These are phyloP conservation scores for Candida nanaspora DNA, from an alignment of 805 yeast genomes.

Conservation along the genomic window DNA sequence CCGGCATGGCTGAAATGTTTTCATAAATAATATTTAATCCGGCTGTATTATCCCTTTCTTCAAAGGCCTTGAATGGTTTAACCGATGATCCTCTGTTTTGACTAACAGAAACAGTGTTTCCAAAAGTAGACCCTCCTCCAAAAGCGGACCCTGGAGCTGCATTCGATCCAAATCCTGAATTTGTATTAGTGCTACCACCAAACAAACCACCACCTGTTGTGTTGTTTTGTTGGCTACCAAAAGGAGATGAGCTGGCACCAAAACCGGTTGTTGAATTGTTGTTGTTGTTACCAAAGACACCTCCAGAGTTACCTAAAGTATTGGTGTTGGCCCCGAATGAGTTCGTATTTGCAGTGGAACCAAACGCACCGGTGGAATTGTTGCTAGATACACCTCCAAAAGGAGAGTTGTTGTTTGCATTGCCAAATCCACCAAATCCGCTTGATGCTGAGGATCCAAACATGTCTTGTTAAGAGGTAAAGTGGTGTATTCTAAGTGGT, in stretches of 20 bases:
- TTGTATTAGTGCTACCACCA: conserved; percentile 15
- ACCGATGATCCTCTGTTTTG: conserved; percentile 61
- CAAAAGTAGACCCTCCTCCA: conserved; percentile 18
- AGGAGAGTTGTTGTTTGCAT: conserved; percentile 12
- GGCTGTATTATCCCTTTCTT: conserved; percentile 65
- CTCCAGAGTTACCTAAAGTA: conserved; percentile 6
- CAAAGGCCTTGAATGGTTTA: conserved; percentile 60
- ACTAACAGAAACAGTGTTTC: conserved; percentile 15
- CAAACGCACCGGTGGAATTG: conserved; percentile 5
- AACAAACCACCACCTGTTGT: conserved; percentile 10
- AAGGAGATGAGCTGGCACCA: conserved; percentile 4
- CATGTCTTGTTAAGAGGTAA: background rate
- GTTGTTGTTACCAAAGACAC: conserved; percentile 11
- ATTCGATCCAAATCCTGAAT: conserved; percentile 28
- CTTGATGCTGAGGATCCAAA: conserved; percentile 20
- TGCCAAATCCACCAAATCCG: conserved; percentile 47
- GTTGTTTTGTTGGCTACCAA: conserved; percentile 10
- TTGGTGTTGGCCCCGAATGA: conserved; percentile 1
- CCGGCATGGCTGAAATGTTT: conserved; percentile 83
- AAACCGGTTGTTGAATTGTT: conserved; percentile 5
- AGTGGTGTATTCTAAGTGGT: no score
- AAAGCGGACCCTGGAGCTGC: conserved; percentile 11
- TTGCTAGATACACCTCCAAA: conserved; percentile 14
- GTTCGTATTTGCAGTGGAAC: conserved; percentile 7
- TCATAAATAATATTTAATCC: conserved; percentile 47